These are phyloP conservation scores for Verticillium alfalfae DNA, from an alignment of 2,329 filamentous ascomycete genomes.

Conservation along the genomic window DNA sequence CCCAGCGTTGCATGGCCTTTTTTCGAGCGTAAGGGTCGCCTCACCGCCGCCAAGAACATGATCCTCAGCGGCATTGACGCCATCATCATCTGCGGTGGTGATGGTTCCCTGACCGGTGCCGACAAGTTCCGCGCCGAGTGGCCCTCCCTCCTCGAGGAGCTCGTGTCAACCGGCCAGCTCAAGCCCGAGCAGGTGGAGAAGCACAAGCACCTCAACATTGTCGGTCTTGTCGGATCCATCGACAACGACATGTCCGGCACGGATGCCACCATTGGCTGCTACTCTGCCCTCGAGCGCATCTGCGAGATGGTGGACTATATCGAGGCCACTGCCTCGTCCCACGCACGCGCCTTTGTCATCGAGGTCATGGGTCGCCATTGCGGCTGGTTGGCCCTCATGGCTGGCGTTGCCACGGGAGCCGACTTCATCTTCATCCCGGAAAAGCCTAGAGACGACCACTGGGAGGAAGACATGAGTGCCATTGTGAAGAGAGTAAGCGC, in stretches of 20 bases:
- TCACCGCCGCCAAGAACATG: constrained; percentile 90
- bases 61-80: constrained; percentile 89
- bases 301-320: constrained; percentile 97
- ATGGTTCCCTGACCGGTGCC: constrained; percentile 91
- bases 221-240: constrained; percentile 92
- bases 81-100: constrained; percentile 92
- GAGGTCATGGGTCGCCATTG: constrained; percentile 99
- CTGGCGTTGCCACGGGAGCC: constrained; percentile 88
- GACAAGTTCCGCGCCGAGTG: constrained; percentile 91
- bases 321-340: constrained; percentile 88
- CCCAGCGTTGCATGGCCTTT: constrained; percentile 92
- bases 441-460: constrained; percentile 80
- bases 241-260: constrained; percentile 98
- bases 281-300: constrained; percentile 86
- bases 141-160: constrained; percentile 80
- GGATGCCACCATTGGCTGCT: constrained; percentile 95
- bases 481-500: constrained; percentile 63
- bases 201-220: constrained; percentile 87
- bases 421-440: constrained; percentile 98
- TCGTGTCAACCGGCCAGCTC: constrained; percentile 70
- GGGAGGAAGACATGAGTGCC: constrained; percentile 81
- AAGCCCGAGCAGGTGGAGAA: constrained; percentile 65
- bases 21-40: constrained; percentile 78
- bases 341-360: constrained; percentile 93
- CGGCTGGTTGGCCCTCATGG: constrained; percentile 95